Percentiles rank a stretch among this genome's conserved stretches.
Conservation (phyloP, 1,284 basidiomycete genomes). For the Puccinia novopanici region DNA sequence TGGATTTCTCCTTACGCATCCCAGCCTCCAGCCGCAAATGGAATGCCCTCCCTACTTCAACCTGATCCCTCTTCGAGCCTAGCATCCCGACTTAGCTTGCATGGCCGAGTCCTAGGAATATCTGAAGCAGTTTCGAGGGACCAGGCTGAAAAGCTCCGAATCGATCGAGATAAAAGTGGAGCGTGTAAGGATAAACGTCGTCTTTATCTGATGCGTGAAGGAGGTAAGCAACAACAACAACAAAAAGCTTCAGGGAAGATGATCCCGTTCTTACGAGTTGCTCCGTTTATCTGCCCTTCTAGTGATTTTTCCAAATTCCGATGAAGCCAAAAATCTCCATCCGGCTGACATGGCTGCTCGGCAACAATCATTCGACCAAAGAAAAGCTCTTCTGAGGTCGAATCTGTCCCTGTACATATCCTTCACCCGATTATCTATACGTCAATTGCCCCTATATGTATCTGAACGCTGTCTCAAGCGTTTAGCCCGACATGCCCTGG, state of each 20-base stretch:
- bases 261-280: constrained; percentile 1
- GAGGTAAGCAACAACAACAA: constrained; percentile 66
- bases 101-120: constrained; percentile 89
- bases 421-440: constrained; percentile 86
- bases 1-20: constrained; percentile 52
- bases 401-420: constrained; percentile 94
- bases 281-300: not conserved
- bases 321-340: constrained; percentile 71
- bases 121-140: constrained; percentile 86
- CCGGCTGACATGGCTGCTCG: constrained; percentile 79
- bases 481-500: constrained; percentile 77
- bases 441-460: constrained; percentile 86
- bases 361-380: constrained; percentile 76
- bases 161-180: constrained; percentile 73
- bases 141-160: constrained; percentile 79
- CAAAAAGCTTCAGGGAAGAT: too few relatives aligned
- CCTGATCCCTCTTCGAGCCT: constrained; percentile 89
- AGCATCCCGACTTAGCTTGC: constrained; percentile 79
- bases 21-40: constrained; percentile 48
- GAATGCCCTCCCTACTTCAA: constrained; percentile 78
- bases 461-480: constrained; percentile 86
- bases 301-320: constrained; percentile 85
- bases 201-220: constrained; percentile 92
- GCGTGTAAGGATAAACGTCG: constrained; percentile 94
- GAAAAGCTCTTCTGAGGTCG: constrained; percentile 74